Conservation (phyloP, 345 rosid genomes). For the Garcia nutans region DNA sequence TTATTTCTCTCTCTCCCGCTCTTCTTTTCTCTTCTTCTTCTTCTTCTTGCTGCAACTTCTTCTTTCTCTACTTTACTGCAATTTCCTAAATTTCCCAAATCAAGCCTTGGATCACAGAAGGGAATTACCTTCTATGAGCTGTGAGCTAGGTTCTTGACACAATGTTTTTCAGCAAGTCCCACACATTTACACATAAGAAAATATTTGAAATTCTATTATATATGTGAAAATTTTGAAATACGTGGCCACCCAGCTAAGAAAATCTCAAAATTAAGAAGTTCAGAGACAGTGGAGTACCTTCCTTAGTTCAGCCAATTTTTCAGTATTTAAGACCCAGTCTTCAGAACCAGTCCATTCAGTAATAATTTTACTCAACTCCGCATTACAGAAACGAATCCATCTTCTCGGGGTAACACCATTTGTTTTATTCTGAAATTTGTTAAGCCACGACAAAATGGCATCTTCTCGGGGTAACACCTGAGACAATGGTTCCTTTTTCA, state of each 20-base stretch:
- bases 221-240: neutral
- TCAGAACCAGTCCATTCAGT: slow-evolving; percentile 65
- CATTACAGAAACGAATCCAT: slow-evolving; percentile 75
- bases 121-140: too few species aligned
- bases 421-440: slow-evolving; percentile 74
- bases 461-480: slow-evolving; percentile 80
- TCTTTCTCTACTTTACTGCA: too few species aligned
- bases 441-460: slow-evolving; percentile 86
- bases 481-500: neutral
- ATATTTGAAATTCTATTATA: neutral
- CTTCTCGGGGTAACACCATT: slow-evolving; percentile 81
- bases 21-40: too few species aligned
- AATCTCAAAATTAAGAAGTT: slow-evolving; percentile 2
- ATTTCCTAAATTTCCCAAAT: too few species aligned
- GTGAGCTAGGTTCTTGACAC: too few species aligned
- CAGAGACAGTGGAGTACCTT: slow-evolving; percentile 37
- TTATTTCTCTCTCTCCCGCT: too few species aligned
- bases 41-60: too few species aligned
- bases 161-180: neutral
- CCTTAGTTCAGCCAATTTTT: slow-evolving; percentile 43
- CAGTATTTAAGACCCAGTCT: slow-evolving; percentile 68
- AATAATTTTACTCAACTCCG: slow-evolving; percentile 59
- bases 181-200: neutral
- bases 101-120: too few species aligned
- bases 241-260: slow-evolving; percentile 1